Percentiles rank a stretch among this genome's conserved stretches.
Evolutionary conservation across 2,329 filamentous ascomycete species (phyloP).

Genomic region (Periconia macrospinosa): DNA sequence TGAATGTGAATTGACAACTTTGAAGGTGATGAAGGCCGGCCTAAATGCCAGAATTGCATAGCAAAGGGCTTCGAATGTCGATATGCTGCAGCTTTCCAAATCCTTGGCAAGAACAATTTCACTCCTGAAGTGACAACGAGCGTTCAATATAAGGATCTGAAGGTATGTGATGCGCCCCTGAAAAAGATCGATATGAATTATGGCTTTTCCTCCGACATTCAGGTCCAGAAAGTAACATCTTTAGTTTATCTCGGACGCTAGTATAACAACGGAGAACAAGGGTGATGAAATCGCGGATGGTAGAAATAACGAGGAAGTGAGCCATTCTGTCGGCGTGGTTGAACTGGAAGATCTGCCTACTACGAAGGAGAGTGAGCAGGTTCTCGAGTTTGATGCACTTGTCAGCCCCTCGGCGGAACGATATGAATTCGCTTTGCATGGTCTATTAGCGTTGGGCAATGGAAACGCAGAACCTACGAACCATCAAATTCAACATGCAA

Average conservation of each 20-base stretch:
- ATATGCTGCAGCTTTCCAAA: slow-evolving; percentile 53
- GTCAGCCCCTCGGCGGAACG: slow-evolving; percentile 14
- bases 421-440: slow-evolving; percentile 25
- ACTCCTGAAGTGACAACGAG: slow-evolving; percentile 37
- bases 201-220: not conserved
- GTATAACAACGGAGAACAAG: slow-evolving; percentile 1
- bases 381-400: no score
- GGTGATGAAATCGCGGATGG: not conserved
- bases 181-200: no score
- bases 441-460: slow-evolving; percentile 19
- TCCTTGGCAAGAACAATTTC: slow-evolving; percentile 53
- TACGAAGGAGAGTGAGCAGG: not conserved
- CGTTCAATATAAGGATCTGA: slow-evolving; percentile 17
- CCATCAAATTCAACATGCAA: no score
- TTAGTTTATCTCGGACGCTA: slow-evolving; percentile 10
- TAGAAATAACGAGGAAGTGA: not conserved
- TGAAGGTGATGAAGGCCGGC: slow-evolving; percentile 56
- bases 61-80: slow-evolving; percentile 52
- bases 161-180: slow-evolving; percentile 15
- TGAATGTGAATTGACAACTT: not conserved
- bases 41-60: slow-evolving; percentile 53
- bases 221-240: not conserved
- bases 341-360: not conserved
- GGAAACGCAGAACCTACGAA: no score
- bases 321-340: not conserved